Conservation (phyloP, 208 protist species). For the Acanthamoeba royreba region DNA sequence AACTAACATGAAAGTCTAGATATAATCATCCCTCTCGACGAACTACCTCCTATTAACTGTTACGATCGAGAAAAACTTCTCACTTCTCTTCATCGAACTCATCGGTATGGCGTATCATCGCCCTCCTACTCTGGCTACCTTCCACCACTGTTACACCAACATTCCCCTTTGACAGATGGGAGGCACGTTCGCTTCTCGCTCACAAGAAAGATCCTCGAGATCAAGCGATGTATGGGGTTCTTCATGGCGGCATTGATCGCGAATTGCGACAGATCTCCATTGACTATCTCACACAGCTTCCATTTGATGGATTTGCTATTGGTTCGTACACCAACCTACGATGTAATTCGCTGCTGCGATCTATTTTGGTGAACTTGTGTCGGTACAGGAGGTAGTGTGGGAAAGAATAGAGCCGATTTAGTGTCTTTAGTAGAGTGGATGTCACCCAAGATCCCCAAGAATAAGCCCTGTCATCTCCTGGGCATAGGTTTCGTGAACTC, state of each 20-base stretch:
- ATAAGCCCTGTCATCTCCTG: conserved; percentile 60
- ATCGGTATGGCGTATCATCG: background rate
- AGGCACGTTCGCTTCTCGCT: conserved; percentile 50
- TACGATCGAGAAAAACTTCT: background rate
- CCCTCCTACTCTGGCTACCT: background rate
- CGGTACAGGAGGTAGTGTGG: conserved; percentile 55
- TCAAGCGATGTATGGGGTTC: conserved; percentile 67
- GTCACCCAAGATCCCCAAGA: conserved; percentile 28
- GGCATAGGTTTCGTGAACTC: conserved; percentile 29
- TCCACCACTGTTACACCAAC: background rate
- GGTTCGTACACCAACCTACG: background rate
- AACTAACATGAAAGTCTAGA: background rate
- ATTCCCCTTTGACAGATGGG: conserved; percentile 45
- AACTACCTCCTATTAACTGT: conserved; percentile 52
- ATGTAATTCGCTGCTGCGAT: background rate
- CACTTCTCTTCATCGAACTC: conserved; percentile 61
- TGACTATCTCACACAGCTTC: conserved; percentile 56
- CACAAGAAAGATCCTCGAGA: conserved; percentile 56
- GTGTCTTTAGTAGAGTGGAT: conserved; percentile 22
- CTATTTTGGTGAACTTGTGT: background rate
- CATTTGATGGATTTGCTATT: conserved; percentile 70
- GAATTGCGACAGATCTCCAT: conserved; percentile 51
- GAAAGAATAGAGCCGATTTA: conserved; percentile 47
- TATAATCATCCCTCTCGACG: conserved; percentile 72
- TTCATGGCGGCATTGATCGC: conserved; percentile 63